These are phyloP conservation scores for Linnemannia schmuckeri DNA, from an alignment of 192 early-diverging fungal species.

Conservation along the genomic window DNA sequence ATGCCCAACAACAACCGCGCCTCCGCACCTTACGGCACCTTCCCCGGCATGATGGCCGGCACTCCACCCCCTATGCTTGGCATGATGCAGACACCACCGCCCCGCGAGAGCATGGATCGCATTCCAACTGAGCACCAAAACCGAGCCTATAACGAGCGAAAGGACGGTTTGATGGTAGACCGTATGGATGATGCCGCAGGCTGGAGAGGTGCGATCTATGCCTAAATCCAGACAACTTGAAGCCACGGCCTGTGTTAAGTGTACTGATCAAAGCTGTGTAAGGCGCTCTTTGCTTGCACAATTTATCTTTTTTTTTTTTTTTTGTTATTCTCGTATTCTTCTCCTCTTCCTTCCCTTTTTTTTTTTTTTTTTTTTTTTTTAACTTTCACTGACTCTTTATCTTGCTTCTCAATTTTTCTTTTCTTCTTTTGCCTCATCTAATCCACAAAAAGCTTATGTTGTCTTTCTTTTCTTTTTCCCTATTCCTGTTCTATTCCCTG, in stretches of 20 bases:
- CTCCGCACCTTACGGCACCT: constrained; percentile 35
- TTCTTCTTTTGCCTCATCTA: neutral
- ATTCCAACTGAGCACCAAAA: constrained; percentile 29
- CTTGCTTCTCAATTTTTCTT: neutral
- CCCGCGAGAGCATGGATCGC: constrained; percentile 53
- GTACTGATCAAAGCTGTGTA: neutral
- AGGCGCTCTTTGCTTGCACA: neutral
- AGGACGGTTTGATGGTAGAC: constrained; percentile 51
- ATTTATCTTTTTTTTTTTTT: too few relatives aligned
- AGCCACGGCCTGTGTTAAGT: neutral
- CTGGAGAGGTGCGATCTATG: constrained; percentile 59
- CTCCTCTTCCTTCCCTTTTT: neutral
- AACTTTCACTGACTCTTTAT: constrained; percentile 3
- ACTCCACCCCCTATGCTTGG: constrained; percentile 37
- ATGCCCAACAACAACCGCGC: constrained; percentile 32
- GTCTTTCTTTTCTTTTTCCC: neutral
- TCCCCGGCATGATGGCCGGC: constrained; percentile 46
- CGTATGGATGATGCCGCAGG: constrained; percentile 57
- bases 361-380: neutral
- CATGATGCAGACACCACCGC: constrained; percentile 40
- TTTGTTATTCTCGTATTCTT: neutral
- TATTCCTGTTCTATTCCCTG: neutral
- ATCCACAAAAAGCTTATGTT: constrained; percentile 26
- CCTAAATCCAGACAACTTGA: constrained; percentile 10
- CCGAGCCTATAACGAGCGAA: constrained; percentile 36